Base-by-base conservation (phyloP, 768 basidiomycete genomes). In the Leucocoprinus leucothites region DNA sequence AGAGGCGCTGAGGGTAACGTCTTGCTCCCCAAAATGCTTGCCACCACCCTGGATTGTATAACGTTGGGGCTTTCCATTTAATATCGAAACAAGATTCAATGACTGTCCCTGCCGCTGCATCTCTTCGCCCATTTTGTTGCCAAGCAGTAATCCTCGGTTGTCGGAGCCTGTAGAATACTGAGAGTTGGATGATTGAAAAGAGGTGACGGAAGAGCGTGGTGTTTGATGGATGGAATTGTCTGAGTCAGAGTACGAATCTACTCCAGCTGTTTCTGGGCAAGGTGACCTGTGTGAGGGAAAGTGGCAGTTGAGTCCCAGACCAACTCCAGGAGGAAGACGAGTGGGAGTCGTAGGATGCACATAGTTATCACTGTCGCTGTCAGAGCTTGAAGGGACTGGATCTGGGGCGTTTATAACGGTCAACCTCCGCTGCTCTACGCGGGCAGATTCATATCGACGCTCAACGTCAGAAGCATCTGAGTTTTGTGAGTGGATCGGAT, bases 381-480 rank as follows among this genome's bases (percentile, higher is more conserved):
- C 66, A 3, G 71, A 73, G 21, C 67, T 71, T 8, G 78, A 75
- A 2, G 28, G 18, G 11, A 31, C 8, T 1, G 73, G 64, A 9
- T 74, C 69, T 41, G 74, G 73, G 1, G 74, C 72, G 53, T 79
- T 80, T 6, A 76, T 69, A 22, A 81, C 74, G 9, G 73, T 74
- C 16, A 80, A 64, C 40, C 71, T 77, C 3, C 78, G 71, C 48
- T 66, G 68, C 16, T 74, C 69, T 35, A 67, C 64, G 42, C 65
- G 63, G 45, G 70, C 70, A n/a, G 58, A 61, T 50, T 79, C 76
- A 58, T 73, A 74, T 13, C 66, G 72, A 26, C 61, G 63, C 54
- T 80, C 78, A 3, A 76, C 50, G 50, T 81, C 77, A 9, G 79
- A 80, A 25, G 78, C 77, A 44, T 76, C 73, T 1, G 68, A 57